Conservation (phyloP, 148 eudicot species). For the Silene latifolia region DNA sequence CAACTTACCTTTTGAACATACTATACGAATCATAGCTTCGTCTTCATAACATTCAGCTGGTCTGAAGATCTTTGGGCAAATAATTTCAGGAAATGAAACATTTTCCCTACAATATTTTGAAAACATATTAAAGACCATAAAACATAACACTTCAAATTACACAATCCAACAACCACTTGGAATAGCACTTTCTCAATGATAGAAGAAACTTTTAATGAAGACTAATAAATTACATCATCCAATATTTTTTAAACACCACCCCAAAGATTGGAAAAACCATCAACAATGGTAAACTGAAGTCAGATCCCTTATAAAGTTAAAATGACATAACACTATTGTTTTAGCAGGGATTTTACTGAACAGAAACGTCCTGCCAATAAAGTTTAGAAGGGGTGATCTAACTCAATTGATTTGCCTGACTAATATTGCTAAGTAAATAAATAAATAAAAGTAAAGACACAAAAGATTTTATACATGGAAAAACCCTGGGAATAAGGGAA, state of each 20-base stretch:
- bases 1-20: slow-evolving; percentile 60
- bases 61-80: slow-evolving; percentile 16
- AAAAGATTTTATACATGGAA: too few relatives aligned
- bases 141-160: slow-evolving; percentile 2
- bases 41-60: slow-evolving; percentile 27
- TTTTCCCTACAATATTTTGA: slow-evolving; percentile 43
- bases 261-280: not conserved
- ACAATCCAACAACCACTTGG: slow-evolving; percentile 3
- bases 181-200: not conserved
- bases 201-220: not conserved
- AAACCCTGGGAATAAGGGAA: too few relatives aligned
- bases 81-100: slow-evolving; percentile 31
- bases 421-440: too few relatives aligned
- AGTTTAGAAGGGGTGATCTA: too few relatives aligned
- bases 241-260: not conserved
- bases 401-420: too few relatives aligned
- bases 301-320: not conserved
- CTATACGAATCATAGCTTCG: slow-evolving; percentile 37
- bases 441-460: too few relatives aligned
- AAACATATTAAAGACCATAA: not conserved
- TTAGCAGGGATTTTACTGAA: too few relatives aligned
- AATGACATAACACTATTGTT: too few relatives aligned
- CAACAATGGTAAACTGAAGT: not conserved
- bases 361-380: too few relatives aligned
- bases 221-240: not conserved